Evolutionary conservation across 2,329 filamentous ascomycete genomes (phyloP).

Genomic region (Colletotrichum sp.): DNA sequence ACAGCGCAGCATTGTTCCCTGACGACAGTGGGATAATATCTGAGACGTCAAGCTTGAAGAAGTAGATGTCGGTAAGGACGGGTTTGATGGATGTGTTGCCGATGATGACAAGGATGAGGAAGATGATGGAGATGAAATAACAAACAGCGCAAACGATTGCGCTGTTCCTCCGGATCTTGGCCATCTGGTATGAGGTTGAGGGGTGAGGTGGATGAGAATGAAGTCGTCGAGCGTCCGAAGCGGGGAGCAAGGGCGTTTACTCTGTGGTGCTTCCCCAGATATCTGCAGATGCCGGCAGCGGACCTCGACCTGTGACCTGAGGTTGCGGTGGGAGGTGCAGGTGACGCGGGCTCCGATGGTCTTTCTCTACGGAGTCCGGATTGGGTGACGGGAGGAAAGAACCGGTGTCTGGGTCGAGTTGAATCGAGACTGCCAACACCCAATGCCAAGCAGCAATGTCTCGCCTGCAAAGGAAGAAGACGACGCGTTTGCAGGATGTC

Average conservation of each 20-base stretch:
- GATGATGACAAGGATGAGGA: slow-evolving; percentile 79
- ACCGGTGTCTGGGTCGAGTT: background rate
- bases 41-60: slow-evolving; percentile 83
- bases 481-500: background rate
- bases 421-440: background rate
- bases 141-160: slow-evolving; percentile 69
- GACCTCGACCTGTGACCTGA: background rate
- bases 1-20: slow-evolving; percentile 70
- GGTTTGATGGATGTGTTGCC: slow-evolving; percentile 71
- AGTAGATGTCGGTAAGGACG: slow-evolving; percentile 75
- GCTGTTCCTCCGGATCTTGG: slow-evolving; percentile 62
- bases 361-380: background rate
- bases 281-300: background rate
- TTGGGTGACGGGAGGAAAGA: background rate
- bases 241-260: background rate
- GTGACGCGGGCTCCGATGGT: background rate
- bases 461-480: background rate
- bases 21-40: slow-evolving; percentile 82
- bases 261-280: background rate
- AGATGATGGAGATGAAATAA: slow-evolving; percentile 77
- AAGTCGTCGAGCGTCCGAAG: background rate
- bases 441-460: background rate
- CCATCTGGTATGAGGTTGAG: slow-evolving; percentile 26
- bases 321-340: background rate
- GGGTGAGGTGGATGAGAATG: background rate